A percentile compares a stretch with the other conserved stretches of the same genome.
Conservation (phyloP, 805 yeast species). For the Candida ficus region DNA sequence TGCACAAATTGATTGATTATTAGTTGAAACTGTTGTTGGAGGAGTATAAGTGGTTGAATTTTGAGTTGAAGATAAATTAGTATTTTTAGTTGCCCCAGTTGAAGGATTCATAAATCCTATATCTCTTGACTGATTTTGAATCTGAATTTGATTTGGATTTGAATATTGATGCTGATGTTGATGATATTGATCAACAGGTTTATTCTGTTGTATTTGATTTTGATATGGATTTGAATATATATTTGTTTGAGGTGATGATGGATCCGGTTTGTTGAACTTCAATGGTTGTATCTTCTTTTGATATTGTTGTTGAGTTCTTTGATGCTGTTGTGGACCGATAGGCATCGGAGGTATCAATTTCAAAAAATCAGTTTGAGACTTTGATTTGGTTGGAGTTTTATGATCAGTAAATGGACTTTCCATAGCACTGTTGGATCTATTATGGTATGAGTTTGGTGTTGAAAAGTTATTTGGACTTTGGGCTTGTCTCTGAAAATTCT, state of each 20-base stretch:
- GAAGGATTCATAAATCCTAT: conserved; percentile 1
- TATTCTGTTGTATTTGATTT: neutral
- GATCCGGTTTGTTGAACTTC: neutral
- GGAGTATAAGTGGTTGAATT: conserved; percentile 5
- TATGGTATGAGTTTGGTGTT: neutral
- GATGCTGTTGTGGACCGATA: conserved; percentile 5
- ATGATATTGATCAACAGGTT: neutral
- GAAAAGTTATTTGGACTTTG: neutral
- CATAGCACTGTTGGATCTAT: conserved; percentile 3
- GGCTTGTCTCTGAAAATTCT: neutral
- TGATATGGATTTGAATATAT: neutral
- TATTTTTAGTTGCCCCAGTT: conserved; percentile 9
- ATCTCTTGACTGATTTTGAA: conserved; percentile 8
- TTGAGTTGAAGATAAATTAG: conserved; percentile 1
- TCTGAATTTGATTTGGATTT: conserved; percentile 8
- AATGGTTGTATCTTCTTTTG: neutral
- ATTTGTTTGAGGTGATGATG: neutral
- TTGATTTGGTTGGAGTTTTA: neutral
- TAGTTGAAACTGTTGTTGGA: conserved; percentile 6
- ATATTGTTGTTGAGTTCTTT: neutral
- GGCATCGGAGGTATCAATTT: conserved; percentile 27
- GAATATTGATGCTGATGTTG: conserved; percentile 11
- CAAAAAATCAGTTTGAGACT: conserved; percentile 18
- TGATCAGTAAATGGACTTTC: neutral
- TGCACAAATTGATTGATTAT: conserved; percentile 33